phyloP scores from a whole-genome alignment of 2,329 filamentous ascomycete species.

The Colletotrichum ledebouriae region DNA sequence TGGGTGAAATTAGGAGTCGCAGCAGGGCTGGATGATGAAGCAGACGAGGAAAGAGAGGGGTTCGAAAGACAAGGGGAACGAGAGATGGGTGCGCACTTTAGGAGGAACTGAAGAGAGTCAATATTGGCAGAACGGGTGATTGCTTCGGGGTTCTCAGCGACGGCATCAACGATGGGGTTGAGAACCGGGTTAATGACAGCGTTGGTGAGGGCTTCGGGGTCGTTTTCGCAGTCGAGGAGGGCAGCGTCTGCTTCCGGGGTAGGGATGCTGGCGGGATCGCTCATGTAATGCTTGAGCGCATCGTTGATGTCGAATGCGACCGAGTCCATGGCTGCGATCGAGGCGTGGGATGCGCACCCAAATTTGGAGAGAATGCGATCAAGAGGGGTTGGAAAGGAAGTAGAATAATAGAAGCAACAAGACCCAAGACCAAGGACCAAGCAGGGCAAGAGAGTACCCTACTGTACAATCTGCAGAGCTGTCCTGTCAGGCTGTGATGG shows the following conservation, averaged over 20 bases:
- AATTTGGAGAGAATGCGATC: conserved; percentile 19
- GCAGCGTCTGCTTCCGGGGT: conserved; percentile 88
- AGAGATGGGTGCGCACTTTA: conserved; percentile 87
- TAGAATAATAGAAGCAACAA: conserved; percentile 26
- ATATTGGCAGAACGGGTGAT: conserved; percentile 83
- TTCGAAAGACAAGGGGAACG: conserved; percentile 55
- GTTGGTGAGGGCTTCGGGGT: conserved; percentile 85
- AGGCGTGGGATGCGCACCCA: conserved; percentile 35
- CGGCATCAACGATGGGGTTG: conserved; percentile 91
- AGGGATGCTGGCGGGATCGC: conserved; percentile 85
- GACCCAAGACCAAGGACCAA: background rate
- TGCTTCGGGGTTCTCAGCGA: conserved; percentile 92
- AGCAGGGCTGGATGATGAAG: conserved; percentile 45
- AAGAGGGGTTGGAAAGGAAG: conserved; percentile 34
- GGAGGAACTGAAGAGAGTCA: conserved; percentile 93
- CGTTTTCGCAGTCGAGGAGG: conserved; percentile 91
- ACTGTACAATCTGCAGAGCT: conserved; percentile 3
- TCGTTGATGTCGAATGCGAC: conserved; percentile 96
- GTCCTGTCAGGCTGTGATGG: conserved; percentile 1
- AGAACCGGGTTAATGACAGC: conserved; percentile 86
- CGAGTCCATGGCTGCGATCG: conserved; percentile 72
- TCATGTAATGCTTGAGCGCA: conserved; percentile 96
- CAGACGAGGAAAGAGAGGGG: conserved; percentile 48
- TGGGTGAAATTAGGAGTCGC: conserved; percentile 30
- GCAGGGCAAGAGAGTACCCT: background rate